Conservation (phyloP, 164 flowering plant genomes). For the Vitis amurensis region DNA sequence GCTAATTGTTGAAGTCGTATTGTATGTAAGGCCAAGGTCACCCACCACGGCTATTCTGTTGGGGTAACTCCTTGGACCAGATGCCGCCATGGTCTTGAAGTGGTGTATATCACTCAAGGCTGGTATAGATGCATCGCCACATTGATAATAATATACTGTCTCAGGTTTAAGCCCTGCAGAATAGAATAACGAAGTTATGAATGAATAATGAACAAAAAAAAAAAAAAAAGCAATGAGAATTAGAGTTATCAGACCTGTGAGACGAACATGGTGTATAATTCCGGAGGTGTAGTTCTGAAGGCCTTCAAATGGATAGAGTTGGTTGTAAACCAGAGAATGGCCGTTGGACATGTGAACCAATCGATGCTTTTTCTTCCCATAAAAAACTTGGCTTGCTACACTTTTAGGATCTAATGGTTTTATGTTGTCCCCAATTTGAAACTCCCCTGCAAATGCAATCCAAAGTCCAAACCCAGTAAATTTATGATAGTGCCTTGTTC, state of each 20-base stretch:
- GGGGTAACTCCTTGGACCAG: slow-evolving; percentile 71
- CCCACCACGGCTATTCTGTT: slow-evolving; percentile 75
- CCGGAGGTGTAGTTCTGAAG: slow-evolving; percentile 92
- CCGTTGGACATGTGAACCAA: slow-evolving; percentile 50
- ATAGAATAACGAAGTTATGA: neutral
- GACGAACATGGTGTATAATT: slow-evolving; percentile 90
- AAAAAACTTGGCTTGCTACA: slow-evolving; percentile 66
- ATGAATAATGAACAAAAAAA: neutral
- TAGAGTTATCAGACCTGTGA: slow-evolving; percentile 52
- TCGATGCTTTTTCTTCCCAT: slow-evolving; percentile 39
- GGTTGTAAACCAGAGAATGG: slow-evolving; percentile 72
- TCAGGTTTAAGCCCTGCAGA: slow-evolving; percentile 65
- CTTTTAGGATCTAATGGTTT: slow-evolving; percentile 62
- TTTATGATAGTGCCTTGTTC: neutral
- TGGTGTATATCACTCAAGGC: slow-evolving; percentile 62
- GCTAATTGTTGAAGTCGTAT: slow-evolving; percentile 69
- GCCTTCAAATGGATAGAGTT: slow-evolving; percentile 84
- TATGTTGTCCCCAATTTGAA: slow-evolving; percentile 71
- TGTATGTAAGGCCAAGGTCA: slow-evolving; percentile 92
- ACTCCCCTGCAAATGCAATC: slow-evolving; percentile 62
- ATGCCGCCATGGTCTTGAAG: slow-evolving; percentile 79
- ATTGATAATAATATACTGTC: slow-evolving; percentile 63
- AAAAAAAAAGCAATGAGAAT: no score
- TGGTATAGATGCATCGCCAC: slow-evolving; percentile 83
- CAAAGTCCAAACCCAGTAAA: neutral